These are phyloP conservation scores for Periconia sp. DNA, from an alignment of 2,329 filamentous ascomycete species.

Conservation along the genomic window DNA sequence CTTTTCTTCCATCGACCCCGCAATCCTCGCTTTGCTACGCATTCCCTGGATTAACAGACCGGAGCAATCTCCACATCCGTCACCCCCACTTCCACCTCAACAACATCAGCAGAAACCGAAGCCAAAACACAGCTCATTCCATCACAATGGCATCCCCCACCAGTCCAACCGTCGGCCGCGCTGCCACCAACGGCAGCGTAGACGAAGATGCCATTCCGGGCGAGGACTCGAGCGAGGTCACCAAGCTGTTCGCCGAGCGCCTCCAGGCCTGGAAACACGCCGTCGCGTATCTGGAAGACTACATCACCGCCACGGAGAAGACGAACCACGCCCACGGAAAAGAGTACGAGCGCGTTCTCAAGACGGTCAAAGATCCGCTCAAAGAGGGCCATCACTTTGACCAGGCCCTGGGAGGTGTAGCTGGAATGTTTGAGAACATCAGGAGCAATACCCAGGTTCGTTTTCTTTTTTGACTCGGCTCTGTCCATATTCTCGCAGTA, in stretches of 20 bases:
- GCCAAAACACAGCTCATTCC: not conserved
- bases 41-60: not conserved
- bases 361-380: conserved; percentile 83
- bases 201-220: conserved; percentile 52
- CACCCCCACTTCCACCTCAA: not conserved
- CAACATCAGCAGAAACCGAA: no score
- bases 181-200: conserved; percentile 31
- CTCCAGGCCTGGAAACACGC: conserved; percentile 96
- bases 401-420: conserved; percentile 81
- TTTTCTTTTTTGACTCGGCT: not conserved
- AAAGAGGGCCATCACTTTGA: conserved; percentile 93
- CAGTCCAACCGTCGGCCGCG: conserved; percentile 36
- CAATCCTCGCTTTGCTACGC: not conserved
- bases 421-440: conserved; percentile 92
- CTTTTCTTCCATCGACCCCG: no score
- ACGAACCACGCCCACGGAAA: conserved; percentile 82
- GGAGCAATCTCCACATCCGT: not conserved
- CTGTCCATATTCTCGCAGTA: not conserved
- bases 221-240: conserved; percentile 53
- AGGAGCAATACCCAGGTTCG: conserved; percentile 79
- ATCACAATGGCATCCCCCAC: conserved; percentile 35
- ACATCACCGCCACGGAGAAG: conserved; percentile 82
- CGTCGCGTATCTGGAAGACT: conserved; percentile 87
- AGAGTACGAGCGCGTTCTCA: conserved; percentile 93
- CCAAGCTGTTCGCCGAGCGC: conserved; percentile 75